Conservation (phyloP, 257 asterid genomes). For the Solanum commersonii region DNA sequence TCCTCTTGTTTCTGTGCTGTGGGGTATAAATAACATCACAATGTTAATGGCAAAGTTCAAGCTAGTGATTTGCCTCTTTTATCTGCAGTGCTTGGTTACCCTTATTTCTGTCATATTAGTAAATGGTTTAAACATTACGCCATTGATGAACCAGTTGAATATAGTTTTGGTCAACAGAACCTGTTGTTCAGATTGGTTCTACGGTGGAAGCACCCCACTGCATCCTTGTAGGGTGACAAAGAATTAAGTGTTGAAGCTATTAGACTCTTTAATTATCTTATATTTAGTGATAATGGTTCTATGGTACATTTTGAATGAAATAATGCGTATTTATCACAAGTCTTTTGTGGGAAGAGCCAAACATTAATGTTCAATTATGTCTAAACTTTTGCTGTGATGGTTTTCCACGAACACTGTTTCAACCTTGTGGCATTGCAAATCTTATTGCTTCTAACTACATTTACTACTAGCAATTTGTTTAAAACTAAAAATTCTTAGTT, state of each 20-base stretch:
- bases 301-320: not conserved
- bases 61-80: not conserved
- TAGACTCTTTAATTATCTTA: not conserved
- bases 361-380: not conserved
- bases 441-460: not conserved
- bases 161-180: not conserved
- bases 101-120: not conserved
- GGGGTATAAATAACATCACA: slow-evolving; percentile 1
- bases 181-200: not conserved
- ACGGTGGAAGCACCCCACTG: not conserved
- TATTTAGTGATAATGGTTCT: not conserved
- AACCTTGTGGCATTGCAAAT: not conserved
- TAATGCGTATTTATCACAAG: not conserved
- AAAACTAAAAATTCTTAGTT: not conserved
- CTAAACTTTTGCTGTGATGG: not conserved
- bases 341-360: not conserved
- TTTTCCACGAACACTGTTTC: not conserved
- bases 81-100: not conserved
- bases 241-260: not conserved
- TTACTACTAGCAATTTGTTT: not conserved
- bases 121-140: not conserved
- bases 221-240: not conserved
- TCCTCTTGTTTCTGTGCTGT: slow-evolving; percentile 21
- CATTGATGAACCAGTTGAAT: not conserved
- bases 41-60: slow-evolving; percentile 3